Conservation (phyloP, 805 yeast species). For the Nakazawaea wyomingensis region DNA sequence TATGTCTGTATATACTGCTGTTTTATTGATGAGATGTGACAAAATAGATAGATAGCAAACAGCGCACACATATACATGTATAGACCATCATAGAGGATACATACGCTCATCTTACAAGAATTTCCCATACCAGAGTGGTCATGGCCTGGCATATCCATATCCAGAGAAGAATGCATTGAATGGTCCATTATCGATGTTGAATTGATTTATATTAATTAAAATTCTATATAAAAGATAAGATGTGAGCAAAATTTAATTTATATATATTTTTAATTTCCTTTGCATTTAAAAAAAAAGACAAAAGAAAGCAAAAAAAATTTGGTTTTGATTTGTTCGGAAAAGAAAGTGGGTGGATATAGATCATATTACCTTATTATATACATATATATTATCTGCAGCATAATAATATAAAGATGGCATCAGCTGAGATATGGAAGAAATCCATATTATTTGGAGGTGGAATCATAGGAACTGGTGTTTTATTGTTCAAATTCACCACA, state of each 20-base stretch:
- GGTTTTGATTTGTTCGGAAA: too few species aligned
- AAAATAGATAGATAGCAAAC: too few species aligned
- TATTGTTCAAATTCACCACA: conserved; percentile 65
- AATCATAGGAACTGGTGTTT: conserved; percentile 67
- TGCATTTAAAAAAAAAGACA: too few species aligned
- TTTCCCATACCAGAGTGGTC: conserved; percentile 8
- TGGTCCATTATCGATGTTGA: conserved; percentile 7
- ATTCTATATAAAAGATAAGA: too few species aligned
- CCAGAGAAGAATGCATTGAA: conserved; percentile 6
- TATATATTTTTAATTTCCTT: too few species aligned
- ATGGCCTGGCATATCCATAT: conserved; percentile 14
- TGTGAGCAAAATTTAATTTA: too few species aligned
- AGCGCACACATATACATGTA: neutral
- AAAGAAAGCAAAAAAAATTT: too few species aligned
- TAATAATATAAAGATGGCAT: conserved; percentile 6
- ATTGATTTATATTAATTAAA: neutral
- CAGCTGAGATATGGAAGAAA: conserved; percentile 22
- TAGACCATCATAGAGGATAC: neutral
- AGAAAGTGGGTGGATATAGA: too few species aligned
- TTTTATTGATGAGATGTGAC: too few species aligned
- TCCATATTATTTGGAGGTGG: conserved; percentile 47
- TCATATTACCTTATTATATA: too few species aligned
- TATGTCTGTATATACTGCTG: too few species aligned
- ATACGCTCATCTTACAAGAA: conserved; percentile 13
- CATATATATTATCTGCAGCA: too few species aligned